Base-by-base conservation (phyloP, 2,329 filamentous ascomycete genomes). In the Pochonia chlamydosporia region DNA sequence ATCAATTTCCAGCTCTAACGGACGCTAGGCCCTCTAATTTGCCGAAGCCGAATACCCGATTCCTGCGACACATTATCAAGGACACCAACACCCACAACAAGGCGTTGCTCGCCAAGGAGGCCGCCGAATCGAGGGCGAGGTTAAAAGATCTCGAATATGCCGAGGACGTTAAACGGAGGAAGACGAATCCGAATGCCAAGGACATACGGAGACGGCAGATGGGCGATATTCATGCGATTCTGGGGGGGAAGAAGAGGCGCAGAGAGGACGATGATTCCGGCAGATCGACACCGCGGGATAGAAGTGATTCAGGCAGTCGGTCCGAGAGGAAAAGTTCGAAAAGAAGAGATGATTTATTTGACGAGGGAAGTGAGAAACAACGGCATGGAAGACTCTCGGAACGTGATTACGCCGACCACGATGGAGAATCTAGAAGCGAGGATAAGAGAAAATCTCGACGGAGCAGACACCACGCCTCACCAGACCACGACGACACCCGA, bases 11-110 rank as follows among this genome's bases (percentile, higher is more conserved):
- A 23, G 39, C 35, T 46, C 20, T 43, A 9, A 20, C 31, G 3
- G 8, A 44, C 49, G 45, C 49, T 65, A 89, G 81, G 59, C 79
- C 83, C 48, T 68, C 78, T 40, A 78, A 79, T 55, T 80, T 84
- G 53, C 89, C 88, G 1, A 96, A 92, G 63, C 91, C 92, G 3
- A 97, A 99, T 59, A 96, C 88, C 0, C 80, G 87, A 28, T 97
- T 97, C 62, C 71, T 99, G 36, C 84, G 84, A 49, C 86, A 93
- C 59, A 87, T 97, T 48, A 89, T 99, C 52, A 86, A 85, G 53
- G 87, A 93, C 55, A 95, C 89, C 8, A 87, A 95, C 57, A 85
- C 69, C 46, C 92, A 99, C 68, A 99, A 99, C 75, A 82, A 87
- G 21, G 87, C 89, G 1, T 73, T 97, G 25, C 79, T 89, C 16